These are phyloP conservation scores for Fusarium sarcochroum DNA, from an alignment of 2,329 filamentous ascomycete genomes.

Conservation along the genomic window DNA sequence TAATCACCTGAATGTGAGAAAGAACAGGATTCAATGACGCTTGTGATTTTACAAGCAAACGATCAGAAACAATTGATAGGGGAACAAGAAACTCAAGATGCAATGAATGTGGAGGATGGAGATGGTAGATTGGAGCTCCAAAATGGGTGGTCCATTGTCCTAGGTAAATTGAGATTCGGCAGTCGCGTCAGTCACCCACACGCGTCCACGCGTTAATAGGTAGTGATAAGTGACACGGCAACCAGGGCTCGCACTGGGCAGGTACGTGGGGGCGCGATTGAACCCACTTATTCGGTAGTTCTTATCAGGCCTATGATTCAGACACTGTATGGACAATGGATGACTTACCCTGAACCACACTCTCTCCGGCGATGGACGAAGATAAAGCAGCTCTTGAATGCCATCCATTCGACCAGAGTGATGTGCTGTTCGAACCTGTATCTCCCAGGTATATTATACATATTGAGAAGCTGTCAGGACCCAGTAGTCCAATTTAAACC, in stretches of 20 bases:
- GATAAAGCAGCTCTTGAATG: no score
- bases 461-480: no score
- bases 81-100: slow-evolving; percentile 20
- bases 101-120: not conserved
- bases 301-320: slow-evolving; percentile 10
- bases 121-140: slow-evolving; percentile 11
- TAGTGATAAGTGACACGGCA: slow-evolving; percentile 30
- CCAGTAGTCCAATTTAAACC: no score
- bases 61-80: slow-evolving; percentile 8
- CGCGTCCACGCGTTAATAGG: slow-evolving; percentile 49
- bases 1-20: slow-evolving; percentile 31
- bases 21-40: slow-evolving; percentile 3
- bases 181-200: slow-evolving; percentile 40
- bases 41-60: not conserved
- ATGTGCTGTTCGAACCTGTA: no score
- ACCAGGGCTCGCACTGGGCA: slow-evolving; percentile 20
- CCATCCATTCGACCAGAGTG: no score
- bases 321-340: not conserved
- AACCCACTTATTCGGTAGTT: not conserved
- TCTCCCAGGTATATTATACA: no score
- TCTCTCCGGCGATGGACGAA: no score
- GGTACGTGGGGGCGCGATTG: not conserved
- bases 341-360: not conserved
- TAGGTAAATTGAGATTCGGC: slow-evolving; percentile 9
- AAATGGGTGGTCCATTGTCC: slow-evolving; percentile 4